Evolutionary conservation across 106 monocot genomes (phyloP), one percentile per base, ranked within the genome.

Genomic region (Platanthera zijinensis): DNA sequence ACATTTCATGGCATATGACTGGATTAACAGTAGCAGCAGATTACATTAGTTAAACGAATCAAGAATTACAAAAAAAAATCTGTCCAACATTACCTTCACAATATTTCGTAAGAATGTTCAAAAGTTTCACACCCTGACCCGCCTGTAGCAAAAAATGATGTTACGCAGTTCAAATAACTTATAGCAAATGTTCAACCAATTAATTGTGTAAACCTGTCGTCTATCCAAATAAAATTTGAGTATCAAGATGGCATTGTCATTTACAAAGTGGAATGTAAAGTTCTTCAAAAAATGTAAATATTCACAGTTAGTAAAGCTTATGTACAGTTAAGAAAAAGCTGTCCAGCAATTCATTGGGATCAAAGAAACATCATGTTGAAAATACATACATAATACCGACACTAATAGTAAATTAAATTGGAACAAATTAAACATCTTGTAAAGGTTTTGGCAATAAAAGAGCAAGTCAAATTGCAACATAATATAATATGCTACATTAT

Each of bases 21-120:
- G 30, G 30, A 30, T 66, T 30, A 66, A 32, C 32, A 32, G 30
- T 22, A 32, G 25, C 11, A 66, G 22, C 28, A 32, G 32, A 28
- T 66, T 66, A 18, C 30, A 28, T 28, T 30, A 66, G 32, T 25
- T 30, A 66, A 17, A 66, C 28, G 9, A 30, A 10, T 59, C n/a
- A 19, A 59, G 18, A 59, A 59, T 30, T 28, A 28, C 32, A 30
- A 66, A 66, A 66, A 66, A 11, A 32, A 10, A 13, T 52, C 10
- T 52, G 52, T 9, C 30, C 12, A 66, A 0, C 7, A 57, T 61
- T 88, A 97, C 97, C 97, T 89, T 94, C 94, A 78, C 86, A 92
- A 82, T 99, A 99, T 82, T 94, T 94, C 76, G 94, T 81, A 74
- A 99, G 89, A 80, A 99, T 88, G 52, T 94, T 92, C 85, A 99